These are phyloP conservation scores for Wickerhamiella siamensis DNA, from an alignment of 805 yeast genomes.

Conservation along the genomic window DNA sequence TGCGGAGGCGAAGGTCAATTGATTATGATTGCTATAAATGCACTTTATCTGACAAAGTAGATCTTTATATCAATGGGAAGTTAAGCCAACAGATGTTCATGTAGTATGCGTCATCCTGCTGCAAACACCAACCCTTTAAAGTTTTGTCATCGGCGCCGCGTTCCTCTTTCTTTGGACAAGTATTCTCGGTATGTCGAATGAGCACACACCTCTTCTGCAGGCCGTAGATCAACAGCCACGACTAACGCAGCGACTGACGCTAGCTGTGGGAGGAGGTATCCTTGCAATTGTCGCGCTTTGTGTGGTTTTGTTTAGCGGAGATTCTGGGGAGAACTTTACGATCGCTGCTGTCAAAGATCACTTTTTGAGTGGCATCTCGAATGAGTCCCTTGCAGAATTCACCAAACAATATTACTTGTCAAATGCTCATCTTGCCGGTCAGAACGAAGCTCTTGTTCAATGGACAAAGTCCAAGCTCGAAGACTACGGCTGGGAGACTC, in stretches of 20 bases:
- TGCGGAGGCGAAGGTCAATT: too few species aligned
- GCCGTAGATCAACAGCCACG: neutral
- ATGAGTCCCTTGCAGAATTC: slow-evolving; percentile 7
- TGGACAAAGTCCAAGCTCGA: slow-evolving; percentile 46
- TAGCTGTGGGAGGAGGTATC: neutral
- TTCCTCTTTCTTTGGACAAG: too few species aligned
- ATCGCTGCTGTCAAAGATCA: neutral
- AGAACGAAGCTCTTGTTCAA: slow-evolving; percentile 28
- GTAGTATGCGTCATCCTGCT: too few species aligned
- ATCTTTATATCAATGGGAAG: too few species aligned
- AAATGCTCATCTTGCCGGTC: slow-evolving; percentile 27
- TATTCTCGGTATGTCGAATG: neutral
- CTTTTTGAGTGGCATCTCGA: slow-evolving; percentile 5
- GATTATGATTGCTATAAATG: too few species aligned
- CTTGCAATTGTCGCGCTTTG: neutral
- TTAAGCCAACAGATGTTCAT: too few species aligned
- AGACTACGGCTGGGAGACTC: slow-evolving; percentile 43
- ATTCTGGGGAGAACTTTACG: neutral
- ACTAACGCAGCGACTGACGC: neutral
- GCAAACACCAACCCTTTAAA: too few species aligned
- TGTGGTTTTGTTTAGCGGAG: neutral
- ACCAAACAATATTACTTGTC: slow-evolving; percentile 17
- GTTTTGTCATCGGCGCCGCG: too few species aligned
- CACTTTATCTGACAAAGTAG: too few species aligned
- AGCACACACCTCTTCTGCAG: neutral